Evolutionary conservation across 169 alveolate genomes (phyloP), one percentile per base, ranked within the genome.

Genomic region (Cytauxzoon felis): DNA sequence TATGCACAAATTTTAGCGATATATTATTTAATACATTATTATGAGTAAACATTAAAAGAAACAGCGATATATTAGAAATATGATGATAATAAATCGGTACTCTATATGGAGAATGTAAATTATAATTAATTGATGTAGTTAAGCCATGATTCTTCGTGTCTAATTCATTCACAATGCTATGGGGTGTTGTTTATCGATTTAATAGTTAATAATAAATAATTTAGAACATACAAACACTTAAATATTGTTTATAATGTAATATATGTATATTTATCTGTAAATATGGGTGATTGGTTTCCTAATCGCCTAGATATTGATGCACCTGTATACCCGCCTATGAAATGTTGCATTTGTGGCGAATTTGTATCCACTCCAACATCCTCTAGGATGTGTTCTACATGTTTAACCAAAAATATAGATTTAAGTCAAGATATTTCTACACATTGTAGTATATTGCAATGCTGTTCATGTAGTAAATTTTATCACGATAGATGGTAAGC

Each of bases 261-360:
- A n/a, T n/a, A n/a, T n/a, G n/a, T n/a, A n/a, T n/a, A n/a, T n/a
- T 32, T 54, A 21, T 13, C 11, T 21, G 61, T 42, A 52, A 32
- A n/a, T 4, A 71, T 71, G 82, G 68, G 65, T 45, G 82, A 71
- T 48, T 71, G 82, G 82, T 64, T 41, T 29, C 5, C 40, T 11
- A 23, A 59, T 18, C 47, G 64, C 21, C 36, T 61, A 33, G 49
- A 57, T 33, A 41, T 49, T 49, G 43, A 58, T 72, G 79, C 48
- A 66, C 63, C 84, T 60, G 41, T 54, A 19, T 73, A 73, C 52
- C 78, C 84, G 43, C 84, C 84, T 49, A 73, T 73, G 84, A 67
- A 24, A 40, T 73, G 84, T 56, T 73, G 69, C 70, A 78, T 73
- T 26, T 73, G 84, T 57, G 84, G 84, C 13, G 84, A 73, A 24